Base-by-base conservation (phyloP, 352 stramenopile species). In the Pythium rishiriense region DNA sequence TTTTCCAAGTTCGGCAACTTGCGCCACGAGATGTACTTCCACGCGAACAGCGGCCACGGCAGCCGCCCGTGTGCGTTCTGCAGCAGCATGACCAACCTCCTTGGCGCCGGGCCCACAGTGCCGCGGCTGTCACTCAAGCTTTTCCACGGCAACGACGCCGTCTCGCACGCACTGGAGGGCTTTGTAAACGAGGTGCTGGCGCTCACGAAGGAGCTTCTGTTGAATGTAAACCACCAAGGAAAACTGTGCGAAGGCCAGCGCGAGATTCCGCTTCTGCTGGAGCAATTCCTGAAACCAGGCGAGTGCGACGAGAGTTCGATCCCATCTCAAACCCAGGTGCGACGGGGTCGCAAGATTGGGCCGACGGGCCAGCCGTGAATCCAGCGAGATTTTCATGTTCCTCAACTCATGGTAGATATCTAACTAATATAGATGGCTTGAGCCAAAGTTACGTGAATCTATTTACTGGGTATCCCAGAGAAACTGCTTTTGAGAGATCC, bases 1-100 rank as follows among this genome's bases (percentile, higher is more conserved):
- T 69, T 69, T 29, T 53, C 53, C 22, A 12, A 19, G 28, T 69
- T 69, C 37, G 53, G 26, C n/a, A 69, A 60, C 39, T 58, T 69
- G 4, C 55, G 55, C 35, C 47, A 69, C n/a, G 54, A 64, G 39
- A 51, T 63, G 42, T 61, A 52, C 37, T 68, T 58, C 62, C 62
- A 68, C 28, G 51, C 50, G 8, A 39, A 28, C 28, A 37, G 49
- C 3, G 53, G 62, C 29, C 62, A 68, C 37, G 21, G n/a, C 12
- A 41, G n/a, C 25, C n/a, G 19, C 2, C 21, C 45, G 26, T 68
- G 62, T 25, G 28, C 8, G 12, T 68, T 54, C 28, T 68, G 62
- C 28, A 8, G 43, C 2, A 33, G 19, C 1, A 68, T 58, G 52
- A 24, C 51, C 7, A 26, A 45, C n/a, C 21, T 58, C 9, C 28